Percentiles rank a stretch among this genome's conserved stretches.
Conservation (phyloP, 768 basidiomycete species). For the Boletus insuetus region DNA sequence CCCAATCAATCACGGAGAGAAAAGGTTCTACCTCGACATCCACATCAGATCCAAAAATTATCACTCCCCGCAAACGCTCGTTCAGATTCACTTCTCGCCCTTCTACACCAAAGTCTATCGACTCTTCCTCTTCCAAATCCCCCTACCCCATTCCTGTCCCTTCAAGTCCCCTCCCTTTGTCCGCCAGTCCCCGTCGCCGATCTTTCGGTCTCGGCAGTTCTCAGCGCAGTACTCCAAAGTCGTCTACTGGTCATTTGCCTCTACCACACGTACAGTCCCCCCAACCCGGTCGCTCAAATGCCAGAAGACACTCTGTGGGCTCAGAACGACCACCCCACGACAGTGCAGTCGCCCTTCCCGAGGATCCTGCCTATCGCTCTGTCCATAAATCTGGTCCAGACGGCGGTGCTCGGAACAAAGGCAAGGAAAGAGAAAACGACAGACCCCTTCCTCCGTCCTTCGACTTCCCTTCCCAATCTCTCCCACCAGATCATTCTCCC, state of each 20-base stretch:
- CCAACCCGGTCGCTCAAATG: slow-evolving; percentile 22
- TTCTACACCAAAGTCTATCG: slow-evolving; percentile 26
- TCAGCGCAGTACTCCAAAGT: slow-evolving; percentile 29
- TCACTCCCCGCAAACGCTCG: slow-evolving; percentile 29
- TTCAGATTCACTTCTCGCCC: slow-evolving; percentile 33
- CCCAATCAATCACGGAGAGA: slow-evolving; percentile 17
- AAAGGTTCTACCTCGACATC: slow-evolving; percentile 27
- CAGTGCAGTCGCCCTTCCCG: slow-evolving; percentile 33
- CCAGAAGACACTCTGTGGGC: slow-evolving; percentile 26
- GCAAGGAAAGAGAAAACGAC: slow-evolving; percentile 26
- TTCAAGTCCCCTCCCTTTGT: slow-evolving; percentile 30
- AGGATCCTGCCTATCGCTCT: slow-evolving; percentile 18
- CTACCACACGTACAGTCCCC: slow-evolving; percentile 16
- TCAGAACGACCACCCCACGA: slow-evolving; percentile 33
- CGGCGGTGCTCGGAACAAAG: slow-evolving; percentile 19
- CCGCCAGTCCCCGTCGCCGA: slow-evolving; percentile 33
- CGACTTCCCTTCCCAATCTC: slow-evolving; percentile 20
- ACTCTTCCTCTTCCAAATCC: slow-evolving; percentile 16
- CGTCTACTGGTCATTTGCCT: slow-evolving; percentile 28
- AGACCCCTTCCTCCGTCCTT: slow-evolving; percentile 12
- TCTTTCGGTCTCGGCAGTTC: slow-evolving; percentile 31
- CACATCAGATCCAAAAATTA: slow-evolving; percentile 13
- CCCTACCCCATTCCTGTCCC: slow-evolving; percentile 27
- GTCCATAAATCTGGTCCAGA: slow-evolving; percentile 16
- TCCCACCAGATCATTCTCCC: slow-evolving; percentile 18